Percentiles rank a stretch among this genome's conserved stretches.
Evolutionary conservation across 2,329 filamentous ascomycete genomes (phyloP).

Genomic region (Chrysosporium keratinophilum): DNA sequence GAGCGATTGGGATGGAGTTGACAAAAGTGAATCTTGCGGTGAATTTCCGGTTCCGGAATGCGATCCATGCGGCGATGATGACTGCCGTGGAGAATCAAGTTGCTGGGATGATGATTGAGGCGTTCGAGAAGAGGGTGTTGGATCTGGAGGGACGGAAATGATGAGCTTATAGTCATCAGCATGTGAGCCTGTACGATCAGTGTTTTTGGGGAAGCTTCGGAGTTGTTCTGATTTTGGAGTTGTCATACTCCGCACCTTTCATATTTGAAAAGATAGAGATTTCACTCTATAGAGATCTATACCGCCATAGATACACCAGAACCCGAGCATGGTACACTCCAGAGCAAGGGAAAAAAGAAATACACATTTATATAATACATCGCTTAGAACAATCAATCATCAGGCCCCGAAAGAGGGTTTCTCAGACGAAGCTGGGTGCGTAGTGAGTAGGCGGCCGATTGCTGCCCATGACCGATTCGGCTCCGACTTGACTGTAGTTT

Average conservation of each 20-base stretch:
- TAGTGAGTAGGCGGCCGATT: background rate
- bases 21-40: constrained; percentile 69
- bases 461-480: constrained; percentile 1
- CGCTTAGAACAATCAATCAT: constrained; percentile 1
- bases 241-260: background rate
- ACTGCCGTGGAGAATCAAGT: constrained; percentile 72
- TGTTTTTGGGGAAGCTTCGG: background rate
- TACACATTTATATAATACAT: constrained; percentile 11
- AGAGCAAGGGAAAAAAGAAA: background rate
- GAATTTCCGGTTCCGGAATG: constrained; percentile 75
- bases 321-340: background rate
- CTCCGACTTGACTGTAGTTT: constrained; percentile 23
- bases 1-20: constrained; percentile 29
- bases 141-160: constrained; percentile 39
- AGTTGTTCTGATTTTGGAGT: background rate
- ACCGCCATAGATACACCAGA: constrained; percentile 2
- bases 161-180: background rate
- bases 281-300: constrained; percentile 4
- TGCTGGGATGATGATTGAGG: constrained; percentile 27
- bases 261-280: background rate
- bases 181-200: background rate
- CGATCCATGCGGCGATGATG: constrained; percentile 75
- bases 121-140: constrained; percentile 69
- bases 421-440: background rate
- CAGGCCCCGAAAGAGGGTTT: background rate